Percentiles rank a stretch among this genome's conserved stretches.
These are phyloP conservation scores for Macadamia tetraphylla DNA, from an alignment of 164 flowering plant genomes.

Conservation along the genomic window DNA sequence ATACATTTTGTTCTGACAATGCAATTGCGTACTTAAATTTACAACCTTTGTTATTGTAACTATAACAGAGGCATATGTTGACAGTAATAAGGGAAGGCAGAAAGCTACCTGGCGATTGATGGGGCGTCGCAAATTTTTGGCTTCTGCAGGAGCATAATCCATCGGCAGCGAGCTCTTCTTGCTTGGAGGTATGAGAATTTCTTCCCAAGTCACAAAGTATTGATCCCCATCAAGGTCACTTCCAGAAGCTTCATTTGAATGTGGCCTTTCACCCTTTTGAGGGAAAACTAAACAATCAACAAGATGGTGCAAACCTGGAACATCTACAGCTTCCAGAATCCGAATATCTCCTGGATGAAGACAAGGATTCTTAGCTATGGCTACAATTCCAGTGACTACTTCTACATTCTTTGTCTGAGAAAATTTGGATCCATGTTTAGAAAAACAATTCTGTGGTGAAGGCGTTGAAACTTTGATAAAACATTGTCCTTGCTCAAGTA, in stretches of 20 bases:
- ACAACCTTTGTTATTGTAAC: no score
- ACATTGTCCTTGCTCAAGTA: slow-evolving; percentile 86
- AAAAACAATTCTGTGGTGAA: slow-evolving; percentile 59
- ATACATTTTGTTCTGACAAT: no score
- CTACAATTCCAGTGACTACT: slow-evolving; percentile 62
- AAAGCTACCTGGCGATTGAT: slow-evolving; percentile 44
- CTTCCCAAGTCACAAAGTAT: slow-evolving; percentile 93
- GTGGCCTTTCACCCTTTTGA: slow-evolving; percentile 92
- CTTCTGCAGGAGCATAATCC: slow-evolving; percentile 64
- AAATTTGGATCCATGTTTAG: slow-evolving; percentile 69
- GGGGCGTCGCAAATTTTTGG: slow-evolving; percentile 29
- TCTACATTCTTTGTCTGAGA: slow-evolving; percentile 33
- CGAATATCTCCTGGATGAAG: slow-evolving; percentile 95
- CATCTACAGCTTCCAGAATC: slow-evolving; percentile 85
- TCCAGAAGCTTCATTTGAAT: slow-evolving; percentile 94
- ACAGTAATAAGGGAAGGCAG: neutral
- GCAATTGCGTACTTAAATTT: no score
- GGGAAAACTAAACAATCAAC: slow-evolving; percentile 90
- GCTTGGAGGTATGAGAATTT: slow-evolving; percentile 74
- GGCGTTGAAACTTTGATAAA: slow-evolving; percentile 82
- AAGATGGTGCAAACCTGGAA: slow-evolving; percentile 69
- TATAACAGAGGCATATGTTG: no score
- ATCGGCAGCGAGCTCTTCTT: slow-evolving; percentile 71
- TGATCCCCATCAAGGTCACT: slow-evolving; percentile 97
- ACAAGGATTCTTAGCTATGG: slow-evolving; percentile 87